Evolutionary conservation across 495 filamentous ascomycete species (phyloP).

Genomic region (Podospora pseudoanserina): DNA sequence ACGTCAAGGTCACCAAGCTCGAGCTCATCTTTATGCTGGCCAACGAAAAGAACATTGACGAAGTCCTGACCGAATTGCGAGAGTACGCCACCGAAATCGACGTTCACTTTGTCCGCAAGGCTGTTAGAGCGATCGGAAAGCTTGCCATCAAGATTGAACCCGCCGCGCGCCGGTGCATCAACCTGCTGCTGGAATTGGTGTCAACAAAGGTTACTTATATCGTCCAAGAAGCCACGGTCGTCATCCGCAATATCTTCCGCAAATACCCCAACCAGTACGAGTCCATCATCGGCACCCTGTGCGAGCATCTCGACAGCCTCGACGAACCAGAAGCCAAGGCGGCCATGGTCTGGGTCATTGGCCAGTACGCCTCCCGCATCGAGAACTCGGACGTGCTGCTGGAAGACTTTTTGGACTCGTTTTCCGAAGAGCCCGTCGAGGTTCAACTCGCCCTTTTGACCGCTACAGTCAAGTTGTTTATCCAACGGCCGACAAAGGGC

Average conservation of each 20-base stretch:
- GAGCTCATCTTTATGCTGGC: conserved; percentile 99
- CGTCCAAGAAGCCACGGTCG: conserved; percentile 98
- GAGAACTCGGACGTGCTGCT: conserved; percentile 92
- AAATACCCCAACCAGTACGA: conserved; percentile 99
- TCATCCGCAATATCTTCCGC: conserved; percentile 98
- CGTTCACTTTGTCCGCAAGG: conserved; percentile 96
- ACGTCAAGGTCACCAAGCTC: conserved; percentile 98
- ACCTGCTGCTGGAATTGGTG: conserved; percentile 86
- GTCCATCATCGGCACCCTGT: conserved; percentile 90
- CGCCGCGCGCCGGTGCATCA: conserved; percentile 84
- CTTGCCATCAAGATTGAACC: conserved; percentile 99
- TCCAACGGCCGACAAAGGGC: conserved; percentile 92
- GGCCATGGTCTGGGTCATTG: conserved; percentile 99
- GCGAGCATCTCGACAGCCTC: conserved; percentile 92
- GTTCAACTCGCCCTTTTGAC: conserved; percentile 94
- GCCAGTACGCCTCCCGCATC: conserved; percentile 94
- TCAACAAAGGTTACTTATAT: conserved; percentile 99
- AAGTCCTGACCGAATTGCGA: conserved; percentile 89
- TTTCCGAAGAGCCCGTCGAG: conserved; percentile 89
- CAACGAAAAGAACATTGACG: conserved; percentile 90
- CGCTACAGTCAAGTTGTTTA: conserved; percentile 96
- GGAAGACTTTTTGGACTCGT: conserved; percentile 91
- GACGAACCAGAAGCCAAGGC: conserved; percentile 99
- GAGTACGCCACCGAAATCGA: conserved; percentile 99
- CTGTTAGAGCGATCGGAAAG: conserved; percentile 96